phyloP scores from a whole-genome alignment of 306 rosid species.

The Delonix regia region DNA sequence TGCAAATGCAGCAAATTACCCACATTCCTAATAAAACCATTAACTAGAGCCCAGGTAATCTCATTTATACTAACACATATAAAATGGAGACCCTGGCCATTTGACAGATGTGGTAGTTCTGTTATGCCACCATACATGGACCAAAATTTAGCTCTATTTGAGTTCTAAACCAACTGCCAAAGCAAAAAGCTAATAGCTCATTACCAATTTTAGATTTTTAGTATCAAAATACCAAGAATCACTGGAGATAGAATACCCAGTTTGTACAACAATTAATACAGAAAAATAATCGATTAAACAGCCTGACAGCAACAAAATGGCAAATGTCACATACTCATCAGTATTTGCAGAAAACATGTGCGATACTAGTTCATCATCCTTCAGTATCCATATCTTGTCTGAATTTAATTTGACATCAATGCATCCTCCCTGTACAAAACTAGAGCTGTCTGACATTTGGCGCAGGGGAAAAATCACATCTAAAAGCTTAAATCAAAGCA shows the following conservation, averaged over 20 bases:
- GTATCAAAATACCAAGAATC: constrained; percentile 7
- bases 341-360: constrained; percentile 49
- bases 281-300: constrained; percentile 24
- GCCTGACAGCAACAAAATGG: constrained; percentile 35
- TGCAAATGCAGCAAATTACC: not conserved
- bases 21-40: constrained; percentile 1
- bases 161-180: constrained; percentile 15
- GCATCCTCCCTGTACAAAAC: constrained; percentile 72
- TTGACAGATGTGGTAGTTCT: not conserved
- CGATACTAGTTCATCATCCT: constrained; percentile 67
- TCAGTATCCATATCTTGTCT: constrained; percentile 87
- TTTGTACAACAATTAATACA: constrained; percentile 26
- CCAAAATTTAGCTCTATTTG: constrained; percentile 14
- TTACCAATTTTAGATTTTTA: constrained; percentile 7
- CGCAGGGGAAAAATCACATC: constrained; percentile 25
- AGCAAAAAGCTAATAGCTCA: not conserved
- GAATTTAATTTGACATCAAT: constrained; percentile 75
- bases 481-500: constrained; percentile 17
- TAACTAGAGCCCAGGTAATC: not conserved
- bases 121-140: constrained; percentile 16
- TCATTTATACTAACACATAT: not conserved
- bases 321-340: constrained; percentile 51
- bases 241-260: constrained; percentile 11
- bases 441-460: constrained; percentile 36
- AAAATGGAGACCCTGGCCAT: not conserved